Evolutionary conservation across 768 basidiomycete genomes (phyloP).

Genomic region (Amanita pallidorosea): DNA sequence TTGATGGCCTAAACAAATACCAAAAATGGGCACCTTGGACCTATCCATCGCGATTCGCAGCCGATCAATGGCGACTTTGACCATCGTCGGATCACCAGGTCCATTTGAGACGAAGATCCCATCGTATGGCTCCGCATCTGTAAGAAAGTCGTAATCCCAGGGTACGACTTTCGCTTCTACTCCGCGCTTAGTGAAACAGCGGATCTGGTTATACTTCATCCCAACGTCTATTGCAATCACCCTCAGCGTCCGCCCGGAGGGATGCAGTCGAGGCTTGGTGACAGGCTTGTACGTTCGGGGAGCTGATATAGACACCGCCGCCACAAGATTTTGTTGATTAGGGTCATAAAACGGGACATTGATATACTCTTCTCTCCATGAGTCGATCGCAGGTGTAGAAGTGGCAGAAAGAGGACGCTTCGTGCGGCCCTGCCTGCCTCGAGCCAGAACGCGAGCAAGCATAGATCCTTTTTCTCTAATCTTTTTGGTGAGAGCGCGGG

Average conservation of each 20-base stretch:
- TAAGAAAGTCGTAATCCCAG: conserved; percentile 89
- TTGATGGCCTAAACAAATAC: conserved; percentile 98
- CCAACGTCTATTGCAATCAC: conserved; percentile 92
- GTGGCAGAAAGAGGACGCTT: conserved; percentile 27
- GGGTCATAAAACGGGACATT: conserved; percentile 82
- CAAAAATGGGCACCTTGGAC: conserved; percentile 83
- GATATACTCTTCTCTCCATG: conserved; percentile 80
- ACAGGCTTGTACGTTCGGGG: conserved; percentile 64
- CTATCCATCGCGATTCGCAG: conserved; percentile 59
- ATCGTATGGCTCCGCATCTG: conserved; percentile 75
- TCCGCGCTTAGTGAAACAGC: conserved; percentile 88
- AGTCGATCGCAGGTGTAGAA: conserved; percentile 35
- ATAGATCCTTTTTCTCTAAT: conserved; percentile 92
- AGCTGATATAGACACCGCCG: conserved; percentile 65
- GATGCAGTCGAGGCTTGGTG: conserved; percentile 48
- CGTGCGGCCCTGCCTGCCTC: conserved; percentile 35
- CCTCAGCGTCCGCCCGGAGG: conserved; percentile 71
- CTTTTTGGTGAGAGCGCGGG: conserved; percentile 91
- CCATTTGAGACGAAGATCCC: conserved; percentile 97
- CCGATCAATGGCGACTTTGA: conserved; percentile 58
- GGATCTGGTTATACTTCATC: conserved; percentile 99
- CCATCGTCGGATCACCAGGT: conserved; percentile 90
- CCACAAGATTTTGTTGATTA: conserved; percentile 85
- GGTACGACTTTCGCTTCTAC: conserved; percentile 96
- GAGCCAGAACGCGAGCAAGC: conserved; percentile 75